Percentiles rank a stretch among this genome's conserved stretches.
phyloP scores from a whole-genome alignment of 140 eudicot species.

The Oenanthe javanica region DNA sequence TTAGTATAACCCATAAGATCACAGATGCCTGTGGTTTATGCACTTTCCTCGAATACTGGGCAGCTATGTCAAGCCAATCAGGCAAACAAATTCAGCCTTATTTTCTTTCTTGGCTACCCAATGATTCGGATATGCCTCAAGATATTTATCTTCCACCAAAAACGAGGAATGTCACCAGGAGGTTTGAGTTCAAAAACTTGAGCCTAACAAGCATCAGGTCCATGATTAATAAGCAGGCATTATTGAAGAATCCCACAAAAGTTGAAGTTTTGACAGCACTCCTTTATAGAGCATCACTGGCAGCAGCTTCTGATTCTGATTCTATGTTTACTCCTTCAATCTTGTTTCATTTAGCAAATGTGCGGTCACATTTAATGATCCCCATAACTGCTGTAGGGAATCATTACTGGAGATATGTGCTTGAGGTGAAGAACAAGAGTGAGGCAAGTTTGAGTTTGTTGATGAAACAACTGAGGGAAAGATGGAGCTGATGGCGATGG shows the following conservation, averaged over 20 bases:
- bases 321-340: neutral
- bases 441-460: neutral
- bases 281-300: neutral
- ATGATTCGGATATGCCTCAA: neutral
- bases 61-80: neutral
- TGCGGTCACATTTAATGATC: conserved; percentile 2
- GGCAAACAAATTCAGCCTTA: conserved; percentile 4
- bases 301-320: neutral
- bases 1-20: neutral
- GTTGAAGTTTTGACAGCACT: conserved; percentile 5
- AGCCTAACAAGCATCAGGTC: conserved; percentile 2
- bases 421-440: neutral
- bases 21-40: neutral
- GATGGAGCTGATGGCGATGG: too few species aligned
- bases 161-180: conserved; percentile 1
- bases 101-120: neutral
- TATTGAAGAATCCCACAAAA: conserved; percentile 5
- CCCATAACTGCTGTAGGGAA: neutral
- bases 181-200: conserved; percentile 7
- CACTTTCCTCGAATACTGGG: conserved; percentile 6
- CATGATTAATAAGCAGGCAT: neutral
- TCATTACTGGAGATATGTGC: neutral
- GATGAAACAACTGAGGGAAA: neutral
- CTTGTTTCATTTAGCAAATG: neutral
- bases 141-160: neutral